Conservation (phyloP, 768 basidiomycete species). For the Collybia nuda region DNA sequence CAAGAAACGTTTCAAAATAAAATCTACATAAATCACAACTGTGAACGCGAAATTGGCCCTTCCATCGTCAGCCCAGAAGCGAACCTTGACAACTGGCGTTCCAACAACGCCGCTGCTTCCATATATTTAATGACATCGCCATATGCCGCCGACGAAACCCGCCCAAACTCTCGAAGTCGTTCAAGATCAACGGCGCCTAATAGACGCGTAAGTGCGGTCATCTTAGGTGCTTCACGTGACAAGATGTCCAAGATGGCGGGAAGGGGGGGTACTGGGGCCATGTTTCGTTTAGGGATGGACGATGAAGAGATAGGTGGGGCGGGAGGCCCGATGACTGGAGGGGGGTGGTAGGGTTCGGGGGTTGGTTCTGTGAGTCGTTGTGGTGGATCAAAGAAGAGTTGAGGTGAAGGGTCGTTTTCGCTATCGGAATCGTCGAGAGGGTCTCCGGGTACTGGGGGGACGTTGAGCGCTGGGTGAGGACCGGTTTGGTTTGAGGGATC, state of each 20-base stretch:
- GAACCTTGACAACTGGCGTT: slow-evolving; percentile 6
- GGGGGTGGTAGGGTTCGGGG: too few species aligned
- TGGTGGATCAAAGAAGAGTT: too few species aligned
- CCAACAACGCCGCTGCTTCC: slow-evolving; percentile 11
- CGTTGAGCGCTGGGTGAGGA: too few species aligned
- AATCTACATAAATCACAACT: too few species aligned
- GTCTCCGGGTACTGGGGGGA: too few species aligned
- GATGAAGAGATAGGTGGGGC: background rate
- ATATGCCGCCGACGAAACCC: background rate
- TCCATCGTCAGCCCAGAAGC: background rate
- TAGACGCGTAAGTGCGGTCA: slow-evolving; percentile 2
- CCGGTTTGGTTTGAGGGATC: too few species aligned
- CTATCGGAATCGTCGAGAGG: too few species aligned
- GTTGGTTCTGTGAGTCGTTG: too few species aligned
- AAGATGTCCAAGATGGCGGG: background rate
- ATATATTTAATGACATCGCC: slow-evolving; percentile 5
- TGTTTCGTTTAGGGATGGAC: background rate
- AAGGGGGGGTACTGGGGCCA: background rate
- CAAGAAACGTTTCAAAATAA: too few species aligned
- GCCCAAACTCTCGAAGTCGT: background rate
- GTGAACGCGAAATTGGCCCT: too few species aligned
- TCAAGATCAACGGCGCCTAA: background rate
- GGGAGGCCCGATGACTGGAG: background rate
- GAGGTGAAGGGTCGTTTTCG: too few species aligned
- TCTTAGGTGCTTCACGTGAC: background rate